These are phyloP conservation scores for Tremella fuciformis DNA, from an alignment of 768 basidiomycete species.

Conservation along the genomic window DNA sequence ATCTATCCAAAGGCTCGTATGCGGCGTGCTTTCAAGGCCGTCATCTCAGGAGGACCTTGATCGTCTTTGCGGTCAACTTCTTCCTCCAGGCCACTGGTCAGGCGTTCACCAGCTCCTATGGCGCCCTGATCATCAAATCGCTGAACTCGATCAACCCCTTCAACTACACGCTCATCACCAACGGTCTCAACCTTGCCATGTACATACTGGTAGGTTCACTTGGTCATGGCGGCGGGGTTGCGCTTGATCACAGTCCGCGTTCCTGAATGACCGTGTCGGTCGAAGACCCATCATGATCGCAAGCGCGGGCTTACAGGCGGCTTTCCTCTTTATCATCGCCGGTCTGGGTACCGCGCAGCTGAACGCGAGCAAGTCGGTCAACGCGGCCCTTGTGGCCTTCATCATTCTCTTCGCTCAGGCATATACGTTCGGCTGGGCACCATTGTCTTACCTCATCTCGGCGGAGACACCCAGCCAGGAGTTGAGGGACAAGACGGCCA, in stretches of 20 bases:
- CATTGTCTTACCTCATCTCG: neutral
- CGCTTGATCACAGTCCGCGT: too few species aligned
- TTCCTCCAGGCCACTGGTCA: slow-evolving; percentile 14
- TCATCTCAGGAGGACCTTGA: slow-evolving; percentile 2
- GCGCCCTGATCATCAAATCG: slow-evolving; percentile 4
- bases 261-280: slow-evolving; percentile 19
- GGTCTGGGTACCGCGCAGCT: neutral
- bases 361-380: neutral
- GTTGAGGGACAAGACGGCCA: neutral
- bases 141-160: slow-evolving; percentile 4
- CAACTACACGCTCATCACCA: neutral
- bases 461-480: slow-evolving; percentile 1
- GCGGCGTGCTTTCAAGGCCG: neutral
- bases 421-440: neutral
- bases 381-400: neutral
- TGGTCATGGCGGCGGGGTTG: too few species aligned
- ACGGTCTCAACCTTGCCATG: neutral
- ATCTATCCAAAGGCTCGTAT: neutral
- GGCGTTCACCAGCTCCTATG: slow-evolving; percentile 4
- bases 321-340: slow-evolving; percentile 6
- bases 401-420: slow-evolving; percentile 7
- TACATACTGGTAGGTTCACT: too few species aligned
- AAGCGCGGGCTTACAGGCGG: slow-evolving; percentile 9
- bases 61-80: slow-evolving; percentile 10
- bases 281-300: slow-evolving; percentile 19